Evolutionary conservation across 2,329 filamentous ascomycete species (phyloP).

Genomic region (Ophiobolus disseminans): DNA sequence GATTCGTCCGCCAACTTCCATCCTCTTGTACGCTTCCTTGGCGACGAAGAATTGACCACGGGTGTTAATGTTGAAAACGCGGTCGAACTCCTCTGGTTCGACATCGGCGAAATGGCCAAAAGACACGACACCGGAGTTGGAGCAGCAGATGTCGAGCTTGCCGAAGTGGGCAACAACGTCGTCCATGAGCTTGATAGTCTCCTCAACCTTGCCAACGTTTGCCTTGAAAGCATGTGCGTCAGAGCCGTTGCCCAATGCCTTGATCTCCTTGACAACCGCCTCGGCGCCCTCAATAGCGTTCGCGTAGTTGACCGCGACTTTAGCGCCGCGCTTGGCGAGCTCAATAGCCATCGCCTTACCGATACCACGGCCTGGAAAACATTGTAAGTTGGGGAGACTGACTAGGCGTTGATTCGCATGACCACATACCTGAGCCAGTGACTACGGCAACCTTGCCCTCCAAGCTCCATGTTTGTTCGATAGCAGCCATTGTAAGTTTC

Average conservation of each 20-base stretch:
- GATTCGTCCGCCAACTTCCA: slow-evolving; percentile 60
- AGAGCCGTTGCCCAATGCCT: slow-evolving; percentile 64
- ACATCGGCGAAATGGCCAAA: slow-evolving; percentile 63
- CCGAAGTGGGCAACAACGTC: slow-evolving; percentile 69
- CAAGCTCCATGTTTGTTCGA: slow-evolving; percentile 58
- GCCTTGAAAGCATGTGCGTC: slow-evolving; percentile 71
- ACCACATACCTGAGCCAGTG: slow-evolving; percentile 57
- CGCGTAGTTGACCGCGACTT: slow-evolving; percentile 72
- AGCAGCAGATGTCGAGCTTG: slow-evolving; percentile 73
- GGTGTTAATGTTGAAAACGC: slow-evolving; percentile 68
- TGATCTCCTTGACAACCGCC: slow-evolving; percentile 70
- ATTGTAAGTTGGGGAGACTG: slow-evolving; percentile 24
- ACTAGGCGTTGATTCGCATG: neutral
- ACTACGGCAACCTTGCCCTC: slow-evolving; percentile 63
- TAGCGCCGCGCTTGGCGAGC: slow-evolving; percentile 69
- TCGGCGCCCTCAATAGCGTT: slow-evolving; percentile 70
- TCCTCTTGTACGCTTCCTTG: slow-evolving; percentile 62
- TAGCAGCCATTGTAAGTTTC: slow-evolving; percentile 47
- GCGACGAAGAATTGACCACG: slow-evolving; percentile 70
- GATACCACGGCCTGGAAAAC: slow-evolving; percentile 66
- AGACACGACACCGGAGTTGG: slow-evolving; percentile 67
- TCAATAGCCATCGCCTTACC: slow-evolving; percentile 71
- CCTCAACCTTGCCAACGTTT: slow-evolving; percentile 69
- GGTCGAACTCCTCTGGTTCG: slow-evolving; percentile 63
- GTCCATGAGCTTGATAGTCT: slow-evolving; percentile 70